Percentiles rank a stretch among this genome's conserved stretches.
Conservation (phyloP, 208 protist genomes). For the Leishmania major region DNA sequence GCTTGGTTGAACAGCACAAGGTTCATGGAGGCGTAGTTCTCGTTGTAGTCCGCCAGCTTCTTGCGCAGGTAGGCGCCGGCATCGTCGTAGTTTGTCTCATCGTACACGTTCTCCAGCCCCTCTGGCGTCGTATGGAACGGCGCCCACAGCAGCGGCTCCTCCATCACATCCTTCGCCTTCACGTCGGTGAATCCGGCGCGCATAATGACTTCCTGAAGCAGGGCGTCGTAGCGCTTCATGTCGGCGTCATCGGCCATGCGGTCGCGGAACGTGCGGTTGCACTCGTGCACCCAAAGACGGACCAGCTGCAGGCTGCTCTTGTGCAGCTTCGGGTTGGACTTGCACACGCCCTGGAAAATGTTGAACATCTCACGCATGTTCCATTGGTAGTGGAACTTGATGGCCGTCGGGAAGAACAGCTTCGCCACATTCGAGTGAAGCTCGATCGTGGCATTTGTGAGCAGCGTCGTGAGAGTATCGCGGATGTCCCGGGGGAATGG, state of each 20-base stretch:
- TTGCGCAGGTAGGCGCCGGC: slow-evolving; percentile 86
- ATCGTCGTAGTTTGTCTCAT: slow-evolving; percentile 85
- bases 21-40: slow-evolving; percentile 96
- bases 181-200: slow-evolving; percentile 87
- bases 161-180: slow-evolving; percentile 78
- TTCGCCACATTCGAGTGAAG: slow-evolving; percentile 90
- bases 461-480: slow-evolving; percentile 80
- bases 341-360: slow-evolving; percentile 95
- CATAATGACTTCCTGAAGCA: slow-evolving; percentile 87
- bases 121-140: slow-evolving; percentile 89
- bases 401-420: slow-evolving; percentile 97
- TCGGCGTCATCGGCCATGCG: slow-evolving; percentile 93
- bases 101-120: slow-evolving; percentile 91
- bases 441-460: slow-evolving; percentile 94
- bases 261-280: slow-evolving; percentile 97
- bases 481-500: slow-evolving; percentile 88
- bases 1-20: slow-evolving; percentile 98
- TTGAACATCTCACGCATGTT: slow-evolving; percentile 98
- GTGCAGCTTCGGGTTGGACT: slow-evolving; percentile 89
- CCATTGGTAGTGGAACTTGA: slow-evolving; percentile 99
- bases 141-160: slow-evolving; percentile 95
- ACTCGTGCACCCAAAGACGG: slow-evolving; percentile 97
- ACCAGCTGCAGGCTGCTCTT: slow-evolving; percentile 81
- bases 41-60: slow-evolving; percentile 97
- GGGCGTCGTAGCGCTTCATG: slow-evolving; percentile 87